Conservation (phyloP, 139 green algal species). For the Mesotaenium endlicherianum region DNA sequence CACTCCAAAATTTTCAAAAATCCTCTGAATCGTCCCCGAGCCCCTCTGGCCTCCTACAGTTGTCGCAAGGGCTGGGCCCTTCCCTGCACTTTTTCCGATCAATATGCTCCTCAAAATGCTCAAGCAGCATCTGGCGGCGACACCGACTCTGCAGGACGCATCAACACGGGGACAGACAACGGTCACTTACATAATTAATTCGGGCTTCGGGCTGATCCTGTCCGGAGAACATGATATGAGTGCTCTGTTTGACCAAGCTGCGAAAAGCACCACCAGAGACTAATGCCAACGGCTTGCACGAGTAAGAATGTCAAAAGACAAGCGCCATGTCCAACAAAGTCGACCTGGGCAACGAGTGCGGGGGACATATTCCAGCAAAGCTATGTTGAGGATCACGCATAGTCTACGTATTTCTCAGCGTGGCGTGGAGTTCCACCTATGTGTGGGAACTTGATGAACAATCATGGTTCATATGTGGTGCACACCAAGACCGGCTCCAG, state of each 20-base stretch:
- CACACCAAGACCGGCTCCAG: not conserved
- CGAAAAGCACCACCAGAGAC: not conserved
- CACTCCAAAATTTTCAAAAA: too few relatives aligned
- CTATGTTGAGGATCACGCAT: too few relatives aligned
- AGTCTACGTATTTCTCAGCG: too few relatives aligned
- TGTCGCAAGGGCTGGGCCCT: slow-evolving; percentile 23
- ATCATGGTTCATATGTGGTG: not conserved
- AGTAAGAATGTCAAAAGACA: not conserved
- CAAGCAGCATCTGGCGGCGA: slow-evolving; percentile 36
- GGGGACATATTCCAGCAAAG: too few relatives aligned
- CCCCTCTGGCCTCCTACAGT: not conserved
- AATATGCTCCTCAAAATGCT: slow-evolving; percentile 41
- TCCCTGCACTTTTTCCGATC: not conserved
- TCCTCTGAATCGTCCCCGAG: not conserved
- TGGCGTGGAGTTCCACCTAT: too few relatives aligned
- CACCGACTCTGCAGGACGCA: not conserved
- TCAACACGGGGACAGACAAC: not conserved
- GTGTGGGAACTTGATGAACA: too few relatives aligned
- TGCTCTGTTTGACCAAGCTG: not conserved
- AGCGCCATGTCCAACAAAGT: too few relatives aligned
- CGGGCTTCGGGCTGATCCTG: not conserved
- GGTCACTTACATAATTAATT: not conserved
- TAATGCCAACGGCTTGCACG: not conserved
- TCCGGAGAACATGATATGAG: not conserved
- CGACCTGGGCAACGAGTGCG: too few relatives aligned